Base-by-base conservation (phyloP, 2,329 filamentous ascomycete genomes). In the Sporothrix dimorphospora region DNA sequence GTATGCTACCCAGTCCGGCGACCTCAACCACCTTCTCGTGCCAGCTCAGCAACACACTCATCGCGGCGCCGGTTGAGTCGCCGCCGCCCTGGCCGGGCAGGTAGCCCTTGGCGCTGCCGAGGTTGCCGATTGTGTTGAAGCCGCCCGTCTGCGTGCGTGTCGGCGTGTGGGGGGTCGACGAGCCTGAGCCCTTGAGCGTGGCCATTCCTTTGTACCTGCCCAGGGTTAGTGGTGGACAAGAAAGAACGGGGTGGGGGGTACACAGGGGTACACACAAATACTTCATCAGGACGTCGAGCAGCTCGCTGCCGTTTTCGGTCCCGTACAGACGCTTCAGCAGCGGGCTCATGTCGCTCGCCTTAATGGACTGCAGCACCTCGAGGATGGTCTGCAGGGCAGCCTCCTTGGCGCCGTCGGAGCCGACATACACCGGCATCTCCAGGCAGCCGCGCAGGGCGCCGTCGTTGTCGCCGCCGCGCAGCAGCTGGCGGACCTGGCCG, bases 1-100 rank as follows among this genome's bases (percentile, higher is more conserved):
- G 93, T 82, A 99, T 96, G 81, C 92, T 94, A 59, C 96, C 96
- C 76, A 94, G 86, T 30, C 96, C 96, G 49, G 94, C 93, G 78
- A 98, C 90, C 79, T 99, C 96, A 4, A 98, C 94, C 74, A 98
- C 88, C 88, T 98, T 99, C 86, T 99, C 96, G 80, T 99, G 96
- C 96, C 96, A 99, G 83, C 94, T 98, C 76, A 99, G 85, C 80
- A 99, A 82, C 69, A 99, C 96, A 80, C 96, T 98, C 96, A 98
- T 98, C 70, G 91, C 92, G 72, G 94, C 91, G 47, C 93, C 92
- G 74, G 93, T 91, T 63, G 93, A 92, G 79, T 91, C 89, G 79
- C 85, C 88, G 49, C 84, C 79, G 9, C 34, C 84, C 85, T 8
- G 88, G 85, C 70, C 89, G 82, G 45, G 9, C 11, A 67, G 30